These are phyloP conservation scores for Sorghum bicolor DNA, from an alignment of 176 grass and related monocot species.

Conservation along the genomic window DNA sequence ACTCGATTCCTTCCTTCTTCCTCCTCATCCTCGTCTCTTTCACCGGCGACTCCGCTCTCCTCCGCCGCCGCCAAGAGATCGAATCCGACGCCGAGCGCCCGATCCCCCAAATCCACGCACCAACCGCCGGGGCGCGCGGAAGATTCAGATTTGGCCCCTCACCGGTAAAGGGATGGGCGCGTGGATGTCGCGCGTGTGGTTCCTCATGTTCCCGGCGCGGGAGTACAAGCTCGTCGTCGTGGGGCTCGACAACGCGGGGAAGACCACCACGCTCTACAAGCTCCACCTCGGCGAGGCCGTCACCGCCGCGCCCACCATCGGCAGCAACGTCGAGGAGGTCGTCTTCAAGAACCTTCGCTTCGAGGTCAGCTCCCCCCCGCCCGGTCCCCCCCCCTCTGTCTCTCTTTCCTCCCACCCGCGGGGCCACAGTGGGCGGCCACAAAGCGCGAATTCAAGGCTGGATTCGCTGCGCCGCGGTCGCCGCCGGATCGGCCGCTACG, in stretches of 20 bases:
- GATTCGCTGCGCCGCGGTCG: background rate
- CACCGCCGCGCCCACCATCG: conserved; percentile 88
- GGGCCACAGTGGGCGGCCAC: background rate
- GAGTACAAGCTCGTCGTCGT: conserved; percentile 99
- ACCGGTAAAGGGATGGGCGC: conserved; percentile 55
- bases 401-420: background rate
- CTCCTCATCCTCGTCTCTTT: background rate
- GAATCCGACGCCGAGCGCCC: background rate
- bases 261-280: conserved; percentile 97
- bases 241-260: conserved; percentile 92
- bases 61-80: background rate
- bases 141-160: conserved; percentile 34
- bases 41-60: background rate
- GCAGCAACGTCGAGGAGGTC: conserved; percentile 98
- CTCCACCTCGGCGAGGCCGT: conserved; percentile 95
- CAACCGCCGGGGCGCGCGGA: conserved; percentile 2
- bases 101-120: background rate
- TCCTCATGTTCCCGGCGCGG: conserved; percentile 87
- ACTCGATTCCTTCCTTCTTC: background rate
- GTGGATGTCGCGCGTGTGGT: conserved; percentile 91
- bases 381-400: background rate
- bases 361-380: conserved; percentile 40
- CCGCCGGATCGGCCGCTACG: background rate
- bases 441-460: background rate
- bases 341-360: conserved; percentile 99